These are phyloP conservation scores for Aspergillus sp. DNA, from an alignment of 2,329 filamentous ascomycete species.

Conservation along the genomic window DNA sequence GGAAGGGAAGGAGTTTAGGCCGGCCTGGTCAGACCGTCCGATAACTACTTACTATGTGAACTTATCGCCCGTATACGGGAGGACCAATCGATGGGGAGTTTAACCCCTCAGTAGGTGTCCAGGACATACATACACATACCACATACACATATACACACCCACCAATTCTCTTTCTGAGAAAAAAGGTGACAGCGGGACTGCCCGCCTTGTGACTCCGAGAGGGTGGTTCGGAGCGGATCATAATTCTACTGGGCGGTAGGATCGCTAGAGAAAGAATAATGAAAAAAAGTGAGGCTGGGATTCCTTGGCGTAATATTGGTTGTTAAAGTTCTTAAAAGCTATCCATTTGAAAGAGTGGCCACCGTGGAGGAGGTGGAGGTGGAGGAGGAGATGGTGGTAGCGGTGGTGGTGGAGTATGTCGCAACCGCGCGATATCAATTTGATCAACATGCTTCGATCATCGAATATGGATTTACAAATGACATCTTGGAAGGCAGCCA, in stretches of 20 bases:
- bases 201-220: constrained; percentile 15
- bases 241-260: constrained; percentile 13
- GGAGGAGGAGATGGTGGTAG: no score
- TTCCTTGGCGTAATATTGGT: neutral
- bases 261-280: neutral
- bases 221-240: constrained; percentile 15
- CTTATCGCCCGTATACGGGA: neutral
- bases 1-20: no score
- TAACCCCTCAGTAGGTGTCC: no score
- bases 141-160: no score
- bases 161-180: no score
- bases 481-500: no score
- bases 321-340: neutral
- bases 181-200: constrained; percentile 16
- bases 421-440: neutral
- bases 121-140: no score
- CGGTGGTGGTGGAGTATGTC: no score
- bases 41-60: neutral
- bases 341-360: neutral
- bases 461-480: neutral
- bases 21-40: neutral
- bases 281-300: constrained; percentile 12
- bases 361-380: no score
- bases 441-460: neutral
- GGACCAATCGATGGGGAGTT: neutral